Percentiles rank a stretch among this genome's conserved stretches.
Conservation (phyloP, 192 early-diverging fungal genomes). For the Mycoemilia scoparia region DNA sequence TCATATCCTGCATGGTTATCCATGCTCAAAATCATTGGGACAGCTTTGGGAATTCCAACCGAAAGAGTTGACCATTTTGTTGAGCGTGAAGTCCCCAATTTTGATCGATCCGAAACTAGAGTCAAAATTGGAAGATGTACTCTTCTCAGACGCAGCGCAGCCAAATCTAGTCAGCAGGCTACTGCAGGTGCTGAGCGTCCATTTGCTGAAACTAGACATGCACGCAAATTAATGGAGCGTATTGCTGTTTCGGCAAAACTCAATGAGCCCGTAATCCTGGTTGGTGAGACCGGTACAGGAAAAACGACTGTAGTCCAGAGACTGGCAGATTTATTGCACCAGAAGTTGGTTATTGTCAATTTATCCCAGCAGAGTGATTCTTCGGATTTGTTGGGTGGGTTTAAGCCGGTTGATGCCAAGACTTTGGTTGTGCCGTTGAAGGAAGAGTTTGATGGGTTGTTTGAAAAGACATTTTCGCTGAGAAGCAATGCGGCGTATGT, state of each 20-base stretch:
- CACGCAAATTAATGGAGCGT: constrained; percentile 65
- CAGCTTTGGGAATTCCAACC: constrained; percentile 42
- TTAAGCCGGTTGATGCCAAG: constrained; percentile 81
- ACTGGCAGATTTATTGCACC: constrained; percentile 55
- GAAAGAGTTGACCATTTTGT: constrained; percentile 51
- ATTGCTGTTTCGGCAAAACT: constrained; percentile 64
- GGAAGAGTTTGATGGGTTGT: constrained; percentile 71
- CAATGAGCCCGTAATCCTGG: constrained; percentile 71
- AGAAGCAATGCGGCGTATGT: constrained; percentile 75
- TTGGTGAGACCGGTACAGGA: constrained; percentile 96
- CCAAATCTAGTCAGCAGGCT: neutral
- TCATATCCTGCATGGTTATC: constrained; percentile 42
- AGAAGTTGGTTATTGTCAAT: constrained; percentile 78
- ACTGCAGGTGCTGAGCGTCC: constrained; percentile 17
- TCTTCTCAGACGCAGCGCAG: constrained; percentile 2
- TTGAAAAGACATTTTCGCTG: constrained; percentile 71
- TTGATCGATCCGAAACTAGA: constrained; percentile 19
- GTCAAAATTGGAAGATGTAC: constrained; percentile 6
- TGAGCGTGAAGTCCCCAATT: constrained; percentile 43
- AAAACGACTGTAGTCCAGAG: constrained; percentile 94
- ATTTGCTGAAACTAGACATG: constrained; percentile 78
- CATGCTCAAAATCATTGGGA: constrained; percentile 45
- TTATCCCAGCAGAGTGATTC: constrained; percentile 91
- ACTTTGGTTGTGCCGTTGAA: constrained; percentile 60
- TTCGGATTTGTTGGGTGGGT: constrained; percentile 89